phyloP scores from a whole-genome alignment of 2,329 filamentous ascomycete species.

The Clarireedia hainanense region DNA sequence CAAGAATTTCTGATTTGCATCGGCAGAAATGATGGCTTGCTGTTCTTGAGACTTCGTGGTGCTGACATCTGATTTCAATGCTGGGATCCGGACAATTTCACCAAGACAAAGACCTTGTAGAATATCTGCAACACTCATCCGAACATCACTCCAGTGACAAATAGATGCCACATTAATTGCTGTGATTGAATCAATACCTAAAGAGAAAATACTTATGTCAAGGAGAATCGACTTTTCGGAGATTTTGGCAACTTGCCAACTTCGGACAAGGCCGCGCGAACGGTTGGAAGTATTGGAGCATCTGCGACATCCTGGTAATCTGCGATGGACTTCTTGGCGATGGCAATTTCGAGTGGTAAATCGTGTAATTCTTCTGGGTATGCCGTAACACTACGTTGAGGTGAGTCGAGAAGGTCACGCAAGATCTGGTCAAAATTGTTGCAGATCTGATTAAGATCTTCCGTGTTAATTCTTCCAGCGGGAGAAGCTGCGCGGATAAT shows the following conservation, averaged over 20 bases:
- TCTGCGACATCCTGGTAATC: not conserved
- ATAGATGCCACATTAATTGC: slow-evolving; percentile 2
- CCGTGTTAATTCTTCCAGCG: not conserved
- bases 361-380: not conserved
- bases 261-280: not conserved
- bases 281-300: not conserved
- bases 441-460: not conserved
- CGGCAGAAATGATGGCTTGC: not conserved
- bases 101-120: slow-evolving; percentile 1
- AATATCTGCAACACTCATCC: not conserved
- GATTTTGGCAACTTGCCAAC: not conserved
- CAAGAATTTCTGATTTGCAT: not conserved
- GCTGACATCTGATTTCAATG: not conserved
- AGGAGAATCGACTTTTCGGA: not conserved
- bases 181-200: not conserved
- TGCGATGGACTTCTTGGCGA: not conserved
- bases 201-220: not conserved
- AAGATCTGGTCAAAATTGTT: not conserved
- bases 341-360: not conserved
- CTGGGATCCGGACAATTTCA: not conserved
- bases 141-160: not conserved
- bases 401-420: not conserved
- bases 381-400: not conserved
- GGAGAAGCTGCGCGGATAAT: not conserved
- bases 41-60: not conserved